Conservation (phyloP, 139 green algal genomes). For the Chara braunii region DNA sequence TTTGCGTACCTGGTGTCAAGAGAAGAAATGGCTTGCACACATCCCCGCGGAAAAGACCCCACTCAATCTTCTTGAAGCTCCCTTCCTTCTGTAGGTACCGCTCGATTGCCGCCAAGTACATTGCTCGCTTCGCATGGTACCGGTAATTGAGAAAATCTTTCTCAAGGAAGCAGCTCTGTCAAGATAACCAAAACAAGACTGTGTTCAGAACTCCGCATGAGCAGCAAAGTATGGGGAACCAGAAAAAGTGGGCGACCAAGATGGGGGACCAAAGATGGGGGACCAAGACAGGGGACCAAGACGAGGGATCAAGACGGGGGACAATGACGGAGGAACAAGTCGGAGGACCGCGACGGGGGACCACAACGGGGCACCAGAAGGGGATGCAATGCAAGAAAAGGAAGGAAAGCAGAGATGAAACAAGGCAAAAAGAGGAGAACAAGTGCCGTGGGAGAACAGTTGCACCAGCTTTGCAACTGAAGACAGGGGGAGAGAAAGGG, state of each 20-base stretch:
- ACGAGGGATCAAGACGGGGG: background rate
- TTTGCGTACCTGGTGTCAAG: slow-evolving; percentile 11
- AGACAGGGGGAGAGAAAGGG: too few species aligned
- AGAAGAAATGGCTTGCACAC: slow-evolving; percentile 28
- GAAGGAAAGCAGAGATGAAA: too few species aligned
- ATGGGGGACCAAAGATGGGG: background rate
- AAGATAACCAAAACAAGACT: slow-evolving; percentile 1
- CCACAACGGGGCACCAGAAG: too few species aligned
- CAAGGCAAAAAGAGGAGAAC: too few species aligned
- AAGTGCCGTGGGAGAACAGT: too few species aligned
- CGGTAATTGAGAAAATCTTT: slow-evolving; percentile 37
- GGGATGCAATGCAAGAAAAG: too few species aligned
- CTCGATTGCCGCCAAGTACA: slow-evolving; percentile 22
- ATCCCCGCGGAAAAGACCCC: slow-evolving; percentile 15
- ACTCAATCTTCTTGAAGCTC: slow-evolving; percentile 2
- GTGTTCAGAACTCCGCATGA: background rate
- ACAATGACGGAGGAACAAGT: too few species aligned
- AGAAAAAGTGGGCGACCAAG: background rate
- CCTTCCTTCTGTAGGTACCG: background rate
- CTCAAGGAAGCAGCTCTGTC: slow-evolving; percentile 34
- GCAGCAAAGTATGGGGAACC: background rate
- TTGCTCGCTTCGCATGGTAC: slow-evolving; percentile 32
- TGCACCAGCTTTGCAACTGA: too few species aligned
- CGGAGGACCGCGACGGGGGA: too few species aligned
- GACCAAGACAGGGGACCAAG: background rate